Conservation (phyloP, 2,329 filamentous ascomycete species). For the Zopfia rhizophila region DNA sequence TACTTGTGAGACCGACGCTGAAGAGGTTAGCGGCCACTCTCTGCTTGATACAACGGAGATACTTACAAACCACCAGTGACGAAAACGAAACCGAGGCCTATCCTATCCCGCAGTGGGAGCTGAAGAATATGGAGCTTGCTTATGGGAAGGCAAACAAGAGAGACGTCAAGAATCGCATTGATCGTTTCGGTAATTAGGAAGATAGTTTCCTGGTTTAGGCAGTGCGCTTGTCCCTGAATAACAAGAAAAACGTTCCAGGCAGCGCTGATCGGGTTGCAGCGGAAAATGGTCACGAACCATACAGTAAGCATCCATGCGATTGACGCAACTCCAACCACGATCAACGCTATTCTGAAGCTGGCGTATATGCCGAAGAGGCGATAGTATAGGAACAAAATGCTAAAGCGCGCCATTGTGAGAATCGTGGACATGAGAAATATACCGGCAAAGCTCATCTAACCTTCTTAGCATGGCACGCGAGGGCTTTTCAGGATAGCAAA, state of each 20-base stretch:
- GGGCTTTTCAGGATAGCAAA: no score
- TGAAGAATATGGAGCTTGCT: not conserved
- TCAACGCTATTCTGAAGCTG: not conserved
- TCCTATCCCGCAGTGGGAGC: not conserved
- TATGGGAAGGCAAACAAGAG: not conserved
- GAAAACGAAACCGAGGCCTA: constrained; percentile 1
- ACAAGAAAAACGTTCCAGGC: not conserved
- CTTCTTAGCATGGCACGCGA: no score
- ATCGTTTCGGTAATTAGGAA: not conserved
- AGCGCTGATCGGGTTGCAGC: not conserved
- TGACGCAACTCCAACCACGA: not conserved
- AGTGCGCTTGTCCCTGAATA: not conserved
- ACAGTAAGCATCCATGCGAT: not conserved
- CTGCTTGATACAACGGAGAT: no score
- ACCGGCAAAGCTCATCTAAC: no score
- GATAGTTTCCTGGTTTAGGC: not conserved
- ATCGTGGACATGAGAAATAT: not conserved
- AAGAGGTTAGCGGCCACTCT: no score
- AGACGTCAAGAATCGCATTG: not conserved
- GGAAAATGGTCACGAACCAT: not conserved
- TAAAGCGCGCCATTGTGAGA: not conserved
- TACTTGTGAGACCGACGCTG: no score
- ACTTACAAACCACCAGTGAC: constrained; percentile 3
- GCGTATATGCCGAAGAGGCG: constrained; percentile 1
- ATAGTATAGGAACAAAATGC: constrained; percentile 1